Base-by-base conservation (phyloP, 2,329 filamentous ascomycete genomes). In the Coniochaeta sp. region DNA sequence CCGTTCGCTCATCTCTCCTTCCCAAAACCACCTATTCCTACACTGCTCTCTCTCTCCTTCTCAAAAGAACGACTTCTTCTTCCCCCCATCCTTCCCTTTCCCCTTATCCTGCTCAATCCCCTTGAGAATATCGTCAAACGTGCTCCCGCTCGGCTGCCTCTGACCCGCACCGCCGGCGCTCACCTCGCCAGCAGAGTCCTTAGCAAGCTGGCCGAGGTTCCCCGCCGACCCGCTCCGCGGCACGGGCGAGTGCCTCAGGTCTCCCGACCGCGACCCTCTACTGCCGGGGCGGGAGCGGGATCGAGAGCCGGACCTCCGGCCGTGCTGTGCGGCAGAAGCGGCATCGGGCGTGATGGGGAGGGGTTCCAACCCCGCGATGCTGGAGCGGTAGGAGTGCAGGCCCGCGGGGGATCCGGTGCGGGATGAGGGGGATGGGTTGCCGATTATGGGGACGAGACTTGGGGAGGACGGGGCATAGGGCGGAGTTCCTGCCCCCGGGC, bases 81-180 rank as follows among this genome's bases (percentile, higher is more conserved):
- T 66, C 49, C n/a, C n/a, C n/a, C n/a, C n/a, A n/a, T 42, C 38
- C 38, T 42, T 42, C 50, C 61, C 63, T 53, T 62, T 61, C 52
- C 58, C 58, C 56, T 61, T 56, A 28, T 58, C 57, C 40, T 55
- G 52, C 49, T 66, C 63, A 59, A 70, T 67, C 52, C 60, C 64
- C 57, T 66, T 63, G 49, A 70, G 57, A 18, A 70, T 70, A 51
- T 65, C 63, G 45, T 70, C 67, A 56, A 70, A 70, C 24, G 67
- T 66, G 55, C 61, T 65, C 1, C 57, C 60, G 1, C 48, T 51
- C n/a, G n/a, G n/a, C n/a, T n/a, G n/a, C n/a, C n/a, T n/a, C n/a
- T n/a, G n/a, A n/a, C n/a, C n/a, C n/a, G n/a, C n/a, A n/a, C n/a
- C n/a, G n/a, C n/a, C n/a, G n/a, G n/a, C n/a, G n/a, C n/a, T n/a